Conservation (phyloP, 768 basidiomycete species). For the Serendipita sp. region DNA sequence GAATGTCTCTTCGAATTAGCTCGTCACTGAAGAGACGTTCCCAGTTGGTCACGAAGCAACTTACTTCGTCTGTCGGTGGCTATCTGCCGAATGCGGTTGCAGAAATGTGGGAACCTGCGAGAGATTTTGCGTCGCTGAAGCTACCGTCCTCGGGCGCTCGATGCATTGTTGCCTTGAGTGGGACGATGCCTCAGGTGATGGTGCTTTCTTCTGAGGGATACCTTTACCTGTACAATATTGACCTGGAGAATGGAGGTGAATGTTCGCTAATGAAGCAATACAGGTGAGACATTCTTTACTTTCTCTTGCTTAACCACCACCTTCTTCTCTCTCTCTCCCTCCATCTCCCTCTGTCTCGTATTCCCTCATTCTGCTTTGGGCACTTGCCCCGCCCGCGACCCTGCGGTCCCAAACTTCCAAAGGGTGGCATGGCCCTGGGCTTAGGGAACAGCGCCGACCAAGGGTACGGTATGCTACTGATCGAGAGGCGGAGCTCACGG, state of each 20-base stretch:
- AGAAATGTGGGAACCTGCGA: constrained; percentile 92
- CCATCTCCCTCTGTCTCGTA: too few species aligned
- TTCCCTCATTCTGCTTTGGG: too few species aligned
- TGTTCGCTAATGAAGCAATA: constrained; percentile 92
- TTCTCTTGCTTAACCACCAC: neutral
- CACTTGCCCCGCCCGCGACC: too few species aligned
- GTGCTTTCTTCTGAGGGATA: constrained; percentile 91
- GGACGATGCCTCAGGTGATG: constrained; percentile 92
- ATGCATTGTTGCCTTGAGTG: constrained; percentile 77
- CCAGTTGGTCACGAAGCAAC: constrained; percentile 52
- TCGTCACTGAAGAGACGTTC: constrained; percentile 43
- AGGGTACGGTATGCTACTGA: too few species aligned
- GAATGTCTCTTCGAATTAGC: neutral
- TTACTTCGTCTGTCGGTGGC: constrained; percentile 66
- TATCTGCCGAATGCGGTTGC: constrained; percentile 80
- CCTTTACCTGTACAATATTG: constrained; percentile 91
- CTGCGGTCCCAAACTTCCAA: neutral
- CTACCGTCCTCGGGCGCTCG: constrained; percentile 63
- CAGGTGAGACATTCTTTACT: constrained; percentile 22
- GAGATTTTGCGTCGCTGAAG: constrained; percentile 79
- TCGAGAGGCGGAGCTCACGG: too few species aligned
- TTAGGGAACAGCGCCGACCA: too few species aligned
- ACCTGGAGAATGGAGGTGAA: constrained; percentile 91
- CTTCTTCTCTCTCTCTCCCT: neutral
- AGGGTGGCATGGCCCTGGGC: too few species aligned